Evolutionary conservation across 495 filamentous ascomycete species (phyloP), one percentile per base, ranked within the genome.

Genomic region (Penicillium pulvis): DNA sequence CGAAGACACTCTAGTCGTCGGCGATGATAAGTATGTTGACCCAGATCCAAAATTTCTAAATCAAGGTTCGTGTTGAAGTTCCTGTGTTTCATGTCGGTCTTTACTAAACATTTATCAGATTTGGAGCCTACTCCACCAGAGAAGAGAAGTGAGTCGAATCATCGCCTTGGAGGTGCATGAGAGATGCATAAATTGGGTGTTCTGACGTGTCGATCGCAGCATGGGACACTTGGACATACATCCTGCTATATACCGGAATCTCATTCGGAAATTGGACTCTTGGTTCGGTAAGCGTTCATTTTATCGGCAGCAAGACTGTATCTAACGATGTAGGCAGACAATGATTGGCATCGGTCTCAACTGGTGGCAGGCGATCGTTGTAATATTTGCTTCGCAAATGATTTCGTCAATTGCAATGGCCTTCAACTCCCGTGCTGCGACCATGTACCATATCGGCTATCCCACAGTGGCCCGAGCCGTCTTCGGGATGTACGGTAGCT

Each of bases 341-440:
- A 50, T 50, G 47, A 16, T 50, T 33, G 47, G 47, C 23, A 50
- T 50, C 23, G 47, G 47, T 33, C 47, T 50, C 28, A 50, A 50
- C 28, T 50, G 47, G 47, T 50, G 47, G 47, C 47, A 50, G 28
- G 47, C 47, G 9, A 50, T 50, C 20, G 16, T 50, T 4, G 47
- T 50, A 7, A 50, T 50, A 14, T 50, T 50, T 19, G 28, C n/a
- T 33, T 50, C 47, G 3, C 47, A 50, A 19, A 4, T 50, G 11
- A 50, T 50, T 19, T 50, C 47, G n/a, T 50, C 47, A 3, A 33
- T 50, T 19, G 47, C 47, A 9, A 50, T 50, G 47, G 47, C 47
- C 47, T 50, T 50, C 28, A 50, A 50, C 47, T 50, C 47, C 1
- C 47, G 47, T 6, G 23, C 47, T 1, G 47, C 47, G 2, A 30